Evolutionary conservation across 2,329 filamentous ascomycete genomes (phyloP).

Genomic region (Aspergillus sergii): DNA sequence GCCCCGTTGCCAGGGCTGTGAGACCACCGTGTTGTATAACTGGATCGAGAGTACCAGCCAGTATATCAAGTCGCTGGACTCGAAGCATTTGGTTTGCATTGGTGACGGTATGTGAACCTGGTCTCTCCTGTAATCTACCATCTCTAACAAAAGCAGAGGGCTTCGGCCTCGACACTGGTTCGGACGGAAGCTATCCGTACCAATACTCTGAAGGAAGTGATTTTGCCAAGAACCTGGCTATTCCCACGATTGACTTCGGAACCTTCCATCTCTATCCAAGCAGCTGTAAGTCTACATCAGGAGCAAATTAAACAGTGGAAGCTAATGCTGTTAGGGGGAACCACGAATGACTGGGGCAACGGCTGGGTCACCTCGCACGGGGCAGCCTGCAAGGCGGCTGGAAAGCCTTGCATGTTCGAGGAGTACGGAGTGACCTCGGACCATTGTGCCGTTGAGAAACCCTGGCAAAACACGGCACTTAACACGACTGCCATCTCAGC

Average conservation of each 20-base stretch:
- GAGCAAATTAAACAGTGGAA: background rate
- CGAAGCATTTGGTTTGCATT: slow-evolving; percentile 62
- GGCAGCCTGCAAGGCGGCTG: slow-evolving; percentile 36
- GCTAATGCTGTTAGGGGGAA: slow-evolving; percentile 32
- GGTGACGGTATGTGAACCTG: slow-evolving; percentile 50
- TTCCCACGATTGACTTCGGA: slow-evolving; percentile 59
- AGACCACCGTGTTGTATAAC: slow-evolving; percentile 57
- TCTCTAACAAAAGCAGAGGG: slow-evolving; percentile 50
- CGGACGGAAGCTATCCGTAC: slow-evolving; percentile 58
- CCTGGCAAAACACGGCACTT: slow-evolving; percentile 41
- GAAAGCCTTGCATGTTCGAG: slow-evolving; percentile 46
- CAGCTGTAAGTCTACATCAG: slow-evolving; percentile 40
- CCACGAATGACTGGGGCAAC: slow-evolving; percentile 47
- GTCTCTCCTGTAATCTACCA: background rate
- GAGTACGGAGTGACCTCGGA: slow-evolving; percentile 40
- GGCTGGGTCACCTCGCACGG: slow-evolving; percentile 53
- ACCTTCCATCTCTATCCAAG: slow-evolving; percentile 57
- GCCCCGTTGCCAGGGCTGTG: slow-evolving; percentile 64
- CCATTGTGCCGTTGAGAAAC: slow-evolving; percentile 31
- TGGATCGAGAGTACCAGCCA: slow-evolving; percentile 62
- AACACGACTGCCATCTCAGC: slow-evolving; percentile 36
- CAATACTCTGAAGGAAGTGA: slow-evolving; percentile 54
- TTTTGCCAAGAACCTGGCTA: slow-evolving; percentile 55
- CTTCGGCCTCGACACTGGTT: slow-evolving; percentile 50
- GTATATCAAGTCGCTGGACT: slow-evolving; percentile 67